Percentiles rank a stretch among this genome's conserved stretches.
phyloP scores from a whole-genome alignment of 495 filamentous ascomycete species.

The Talaromyces thailandensis region DNA sequence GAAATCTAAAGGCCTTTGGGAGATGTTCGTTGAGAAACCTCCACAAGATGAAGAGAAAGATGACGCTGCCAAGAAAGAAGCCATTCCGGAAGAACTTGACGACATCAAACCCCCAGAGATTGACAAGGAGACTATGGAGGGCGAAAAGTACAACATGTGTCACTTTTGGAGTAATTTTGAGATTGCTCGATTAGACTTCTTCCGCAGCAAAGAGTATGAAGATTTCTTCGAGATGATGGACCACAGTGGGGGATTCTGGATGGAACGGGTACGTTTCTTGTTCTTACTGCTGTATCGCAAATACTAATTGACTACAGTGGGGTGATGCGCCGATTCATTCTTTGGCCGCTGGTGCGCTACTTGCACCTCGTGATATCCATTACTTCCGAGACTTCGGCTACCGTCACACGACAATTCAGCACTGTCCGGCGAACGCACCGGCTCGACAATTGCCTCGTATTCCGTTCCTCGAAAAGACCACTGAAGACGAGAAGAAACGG shows the following conservation, averaged over 20 bases:
- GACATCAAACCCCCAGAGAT: conserved; percentile 66
- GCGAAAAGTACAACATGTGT: conserved; percentile 99
- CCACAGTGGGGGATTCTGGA: conserved; percentile 95
- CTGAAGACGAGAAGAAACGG: conserved; percentile 74
- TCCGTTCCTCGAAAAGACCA: conserved; percentile 79
- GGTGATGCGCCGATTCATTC: conserved; percentile 98
- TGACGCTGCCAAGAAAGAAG: conserved; percentile 55
- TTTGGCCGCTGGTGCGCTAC: conserved; percentile 82
- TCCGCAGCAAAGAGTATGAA: conserved; percentile 91
- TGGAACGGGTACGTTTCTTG: conserved; percentile 69
- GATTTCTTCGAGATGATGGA: conserved; percentile 99
- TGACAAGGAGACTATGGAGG: conserved; percentile 91
- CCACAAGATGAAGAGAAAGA: conserved; percentile 43
- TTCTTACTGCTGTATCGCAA: not conserved
- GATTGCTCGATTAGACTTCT: conserved; percentile 90
- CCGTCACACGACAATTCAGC: conserved; percentile 96
- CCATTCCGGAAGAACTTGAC: conserved; percentile 77
- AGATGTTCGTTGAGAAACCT: conserved; percentile 88
- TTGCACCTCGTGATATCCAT: conserved; percentile 79
- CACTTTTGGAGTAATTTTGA: conserved; percentile 99
- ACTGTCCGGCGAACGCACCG: conserved; percentile 95
- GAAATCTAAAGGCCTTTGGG: conserved; percentile 88
- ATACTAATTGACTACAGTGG: conserved; percentile 56
- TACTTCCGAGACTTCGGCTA: conserved; percentile 99
- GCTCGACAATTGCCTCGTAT: conserved; percentile 74